Evolutionary conservation across 495 filamentous ascomycete species (phyloP).

Genomic region (Aspergillus diversus): DNA sequence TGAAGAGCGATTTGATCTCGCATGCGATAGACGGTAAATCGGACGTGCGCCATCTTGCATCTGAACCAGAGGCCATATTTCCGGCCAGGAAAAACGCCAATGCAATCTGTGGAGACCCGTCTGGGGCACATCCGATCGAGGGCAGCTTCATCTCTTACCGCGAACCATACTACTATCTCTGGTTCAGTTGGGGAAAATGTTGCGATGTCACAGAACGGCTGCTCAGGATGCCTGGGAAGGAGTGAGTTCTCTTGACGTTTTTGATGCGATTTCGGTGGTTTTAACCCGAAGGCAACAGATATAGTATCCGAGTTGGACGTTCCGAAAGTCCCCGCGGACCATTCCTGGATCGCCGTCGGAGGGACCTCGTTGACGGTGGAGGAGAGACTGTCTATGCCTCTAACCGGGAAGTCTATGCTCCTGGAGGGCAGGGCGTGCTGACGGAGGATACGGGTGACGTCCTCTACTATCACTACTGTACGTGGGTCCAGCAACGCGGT

Average conservation of each 20-base stretch:
- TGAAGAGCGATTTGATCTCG: slow-evolving; percentile 49
- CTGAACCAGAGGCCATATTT: slow-evolving; percentile 31
- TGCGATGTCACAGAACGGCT: slow-evolving; percentile 56
- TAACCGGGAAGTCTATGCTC: slow-evolving; percentile 50
- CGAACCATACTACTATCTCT: slow-evolving; percentile 68
- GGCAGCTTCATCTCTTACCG: slow-evolving; percentile 60
- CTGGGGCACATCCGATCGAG: slow-evolving; percentile 42
- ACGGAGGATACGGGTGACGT: slow-evolving; percentile 39
- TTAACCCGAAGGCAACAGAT: slow-evolving; percentile 29
- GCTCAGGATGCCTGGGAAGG: slow-evolving; percentile 59
- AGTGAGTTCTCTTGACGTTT: slow-evolving; percentile 46
- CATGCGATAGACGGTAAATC: slow-evolving; percentile 28
- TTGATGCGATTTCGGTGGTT: no score
- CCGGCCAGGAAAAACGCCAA: slow-evolving; percentile 30
- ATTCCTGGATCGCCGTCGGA: slow-evolving; percentile 44
- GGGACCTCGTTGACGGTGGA: slow-evolving; percentile 44
- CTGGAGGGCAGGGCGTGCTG: slow-evolving; percentile 49
- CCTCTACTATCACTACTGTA: slow-evolving; percentile 54
- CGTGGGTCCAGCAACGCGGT: not conserved
- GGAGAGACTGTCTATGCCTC: slow-evolving; percentile 51
- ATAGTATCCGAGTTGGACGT: slow-evolving; percentile 51
- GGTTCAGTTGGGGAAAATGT: slow-evolving; percentile 71
- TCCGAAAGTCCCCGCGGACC: slow-evolving; percentile 40
- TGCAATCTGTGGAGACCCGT: slow-evolving; percentile 40
- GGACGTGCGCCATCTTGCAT: slow-evolving; percentile 40